These are phyloP conservation scores for Phytophthora pseudosyringae DNA, from an alignment of 352 stramenopile species.

Conservation along the genomic window DNA sequence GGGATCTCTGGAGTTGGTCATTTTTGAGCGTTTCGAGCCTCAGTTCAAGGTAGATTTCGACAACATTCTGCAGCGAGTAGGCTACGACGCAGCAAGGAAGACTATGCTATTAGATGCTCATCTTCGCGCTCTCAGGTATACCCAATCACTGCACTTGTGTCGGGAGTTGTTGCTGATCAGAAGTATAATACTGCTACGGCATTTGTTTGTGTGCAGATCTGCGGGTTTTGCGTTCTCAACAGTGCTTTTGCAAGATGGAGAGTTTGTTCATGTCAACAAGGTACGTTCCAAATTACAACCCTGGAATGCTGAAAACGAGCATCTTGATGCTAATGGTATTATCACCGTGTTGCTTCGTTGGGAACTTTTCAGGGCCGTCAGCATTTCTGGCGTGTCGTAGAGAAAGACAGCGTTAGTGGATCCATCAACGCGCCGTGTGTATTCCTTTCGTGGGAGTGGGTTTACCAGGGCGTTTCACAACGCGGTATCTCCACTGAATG, in stretches of 20 bases:
- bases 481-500: slow-evolving; percentile 82
- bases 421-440: slow-evolving; percentile 64
- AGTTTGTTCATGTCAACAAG: slow-evolving; percentile 90
- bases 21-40: slow-evolving; percentile 82
- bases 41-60: slow-evolving; percentile 67
- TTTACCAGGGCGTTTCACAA: slow-evolving; percentile 85
- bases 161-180: not conserved
- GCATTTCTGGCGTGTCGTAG: slow-evolving; percentile 85
- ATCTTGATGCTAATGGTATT: not conserved
- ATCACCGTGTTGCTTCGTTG: slow-evolving; percentile 11
- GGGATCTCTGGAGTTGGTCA: slow-evolving; percentile 82
- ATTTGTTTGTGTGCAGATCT: slow-evolving; percentile 37
- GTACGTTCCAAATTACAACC: slow-evolving; percentile 22
- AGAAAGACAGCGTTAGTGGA: slow-evolving; percentile 42
- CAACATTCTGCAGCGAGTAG: slow-evolving; percentile 60
- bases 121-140: slow-evolving; percentile 63
- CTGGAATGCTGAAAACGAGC: not conserved
- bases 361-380: slow-evolving; percentile 56
- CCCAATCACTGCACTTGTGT: slow-evolving; percentile 10
- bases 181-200: not conserved
- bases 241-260: slow-evolving; percentile 74
- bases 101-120: slow-evolving; percentile 82
- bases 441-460: slow-evolving; percentile 87
- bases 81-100: slow-evolving; percentile 68
- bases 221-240: slow-evolving; percentile 79